Evolutionary conservation across 2,329 filamentous ascomycete species (phyloP), one percentile per base, ranked within the genome.

Genomic region (Monosporascus sp.): DNA sequence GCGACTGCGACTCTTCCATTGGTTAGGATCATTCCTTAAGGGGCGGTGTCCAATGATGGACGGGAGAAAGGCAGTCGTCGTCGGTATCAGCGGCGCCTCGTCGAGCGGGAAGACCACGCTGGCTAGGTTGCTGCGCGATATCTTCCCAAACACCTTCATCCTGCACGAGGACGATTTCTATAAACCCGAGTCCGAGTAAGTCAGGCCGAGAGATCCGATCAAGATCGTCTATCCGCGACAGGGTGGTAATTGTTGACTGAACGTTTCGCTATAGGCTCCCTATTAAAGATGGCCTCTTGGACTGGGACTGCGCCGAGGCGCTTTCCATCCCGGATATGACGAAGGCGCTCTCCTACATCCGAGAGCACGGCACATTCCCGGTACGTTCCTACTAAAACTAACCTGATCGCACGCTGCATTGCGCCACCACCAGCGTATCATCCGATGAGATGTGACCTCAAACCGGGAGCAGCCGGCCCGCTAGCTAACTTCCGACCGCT

Each of bases 91-190:
- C 40, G 94, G 94, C 52, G 90, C 89, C 59, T 97, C 93, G 2
- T 96, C 89, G 3, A 93, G 89, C 63, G 94, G 94, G 55, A 99
- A 99, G 76, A 97, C 94, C 2, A 97, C 94, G 2, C 81, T 99
- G 16, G 89, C 91, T 20, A 84, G 93, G 2, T 79, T 97, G 14
- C 78, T 99, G 19, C 85, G 91, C 54, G 85, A 89, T 66, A 86
- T 96, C 60, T 91, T 97, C 64, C 86, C 86, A 8, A 77, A 79
- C 60, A 79, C 85, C 17, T 93, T 91, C 65, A 89, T 97, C 65
- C 79, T 99, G 22, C 94, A 99, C 69, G 85, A 96, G 69, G 94
- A 99, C 74, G 94, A 99, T 71, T 99, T 97, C 69, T 99, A 96
- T 74, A 85, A 84, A 59, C 78, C 88, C 1, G 93, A 97, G 67